These are phyloP conservation scores for Exophiala sideris DNA, from an alignment of 2,329 filamentous ascomycete species.

Conservation along the genomic window DNA sequence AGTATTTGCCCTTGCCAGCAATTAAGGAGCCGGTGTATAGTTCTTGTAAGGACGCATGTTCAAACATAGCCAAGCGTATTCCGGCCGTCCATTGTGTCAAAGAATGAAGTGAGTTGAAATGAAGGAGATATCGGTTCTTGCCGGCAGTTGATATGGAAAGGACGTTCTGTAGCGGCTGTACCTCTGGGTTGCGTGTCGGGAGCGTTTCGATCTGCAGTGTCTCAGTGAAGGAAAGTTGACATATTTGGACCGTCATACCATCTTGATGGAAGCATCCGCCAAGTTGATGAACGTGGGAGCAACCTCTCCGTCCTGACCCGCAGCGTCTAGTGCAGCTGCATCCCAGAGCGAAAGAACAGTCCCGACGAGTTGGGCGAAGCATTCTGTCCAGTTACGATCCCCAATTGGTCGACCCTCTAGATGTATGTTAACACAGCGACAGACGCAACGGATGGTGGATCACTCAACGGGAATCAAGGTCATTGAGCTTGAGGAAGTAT, in stretches of 20 bases:
- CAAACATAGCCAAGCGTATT: constrained; percentile 90
- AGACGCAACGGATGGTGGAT: constrained; percentile 37
- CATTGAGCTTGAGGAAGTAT: constrained; percentile 94
- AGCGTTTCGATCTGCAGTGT: constrained; percentile 73
- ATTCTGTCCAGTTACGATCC: constrained; percentile 91
- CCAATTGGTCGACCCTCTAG: constrained; percentile 79
- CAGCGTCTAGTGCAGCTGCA: constrained; percentile 82
- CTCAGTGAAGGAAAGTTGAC: constrained; percentile 23
- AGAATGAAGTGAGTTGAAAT: constrained; percentile 93
- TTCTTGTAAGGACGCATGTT: constrained; percentile 89
- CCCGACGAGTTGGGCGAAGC: constrained; percentile 92
- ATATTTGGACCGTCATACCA: constrained; percentile 60
- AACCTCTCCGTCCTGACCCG: constrained; percentile 79
- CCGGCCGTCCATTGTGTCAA: constrained; percentile 93
- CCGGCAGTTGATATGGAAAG: constrained; percentile 93
- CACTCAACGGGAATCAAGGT: constrained; percentile 75
- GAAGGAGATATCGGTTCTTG: constrained; percentile 89
- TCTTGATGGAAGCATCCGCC: constrained; percentile 95
- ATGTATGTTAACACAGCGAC: neutral
- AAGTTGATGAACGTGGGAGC: constrained; percentile 92
- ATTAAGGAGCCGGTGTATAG: constrained; percentile 95
- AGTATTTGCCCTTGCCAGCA: constrained; percentile 81
- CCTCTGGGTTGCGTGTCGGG: constrained; percentile 71
- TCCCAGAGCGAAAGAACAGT: constrained; percentile 96
- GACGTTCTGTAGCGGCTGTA: constrained; percentile 86